These are phyloP conservation scores for Cetraspora pellucida DNA, from an alignment of 192 early-diverging fungal species.

Conservation along the genomic window DNA sequence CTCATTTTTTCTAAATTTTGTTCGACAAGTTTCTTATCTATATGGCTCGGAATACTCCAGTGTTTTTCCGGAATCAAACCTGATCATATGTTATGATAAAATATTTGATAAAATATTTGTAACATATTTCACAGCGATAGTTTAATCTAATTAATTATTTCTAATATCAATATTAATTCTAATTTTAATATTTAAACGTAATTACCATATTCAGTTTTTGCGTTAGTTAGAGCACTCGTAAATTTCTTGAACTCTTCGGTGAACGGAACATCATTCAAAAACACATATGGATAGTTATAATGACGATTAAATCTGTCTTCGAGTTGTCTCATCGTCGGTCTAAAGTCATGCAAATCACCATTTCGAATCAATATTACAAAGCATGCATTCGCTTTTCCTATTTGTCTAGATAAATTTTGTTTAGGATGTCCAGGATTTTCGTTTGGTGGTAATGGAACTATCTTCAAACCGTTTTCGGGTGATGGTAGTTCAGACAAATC, in stretches of 20 bases:
- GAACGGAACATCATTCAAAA: constrained; percentile 81
- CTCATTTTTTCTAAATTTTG: constrained; percentile 59
- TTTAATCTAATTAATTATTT: not conserved
- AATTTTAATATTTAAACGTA: not conserved
- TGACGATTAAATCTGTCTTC: constrained; percentile 80
- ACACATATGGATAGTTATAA: constrained; percentile 86
- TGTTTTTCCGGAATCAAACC: constrained; percentile 62
- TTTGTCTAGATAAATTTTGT: not conserved
- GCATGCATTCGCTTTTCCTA: not conserved
- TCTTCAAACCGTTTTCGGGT: not conserved
- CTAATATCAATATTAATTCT: no score
- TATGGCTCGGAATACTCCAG: constrained; percentile 83
- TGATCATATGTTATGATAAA: not conserved
- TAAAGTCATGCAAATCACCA: constrained; percentile 62
- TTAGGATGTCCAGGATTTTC: not conserved
- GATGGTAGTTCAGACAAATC: not conserved
- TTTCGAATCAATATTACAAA: constrained; percentile 81
- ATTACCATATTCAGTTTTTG: constrained; percentile 62
- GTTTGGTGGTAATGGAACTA: no score
- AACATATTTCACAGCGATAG: not conserved
- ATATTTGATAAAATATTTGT: no score
- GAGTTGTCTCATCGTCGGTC: constrained; percentile 64
- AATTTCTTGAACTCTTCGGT: constrained; percentile 65
- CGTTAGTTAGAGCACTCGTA: constrained; percentile 57
- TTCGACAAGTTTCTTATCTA: constrained; percentile 62